phyloP scores from a whole-genome alignment of 2,329 filamentous ascomycete species.

The Fusarium oxysporum region DNA sequence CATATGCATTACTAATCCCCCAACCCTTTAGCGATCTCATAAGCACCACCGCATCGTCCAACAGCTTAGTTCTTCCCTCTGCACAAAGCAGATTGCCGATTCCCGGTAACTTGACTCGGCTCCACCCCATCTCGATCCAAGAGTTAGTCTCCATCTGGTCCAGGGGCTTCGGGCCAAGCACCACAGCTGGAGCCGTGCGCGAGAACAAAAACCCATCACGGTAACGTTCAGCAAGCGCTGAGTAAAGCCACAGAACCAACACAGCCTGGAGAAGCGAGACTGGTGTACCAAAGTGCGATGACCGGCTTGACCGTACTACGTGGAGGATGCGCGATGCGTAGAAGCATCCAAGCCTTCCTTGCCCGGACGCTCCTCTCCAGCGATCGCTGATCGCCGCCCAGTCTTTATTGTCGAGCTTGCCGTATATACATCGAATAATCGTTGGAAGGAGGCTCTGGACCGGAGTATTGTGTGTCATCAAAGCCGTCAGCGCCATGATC shows the following conservation, averaged over 20 bases:
- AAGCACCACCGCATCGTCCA: constrained; percentile 5
- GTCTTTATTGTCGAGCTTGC: background rate
- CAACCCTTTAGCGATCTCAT: constrained; percentile 9
- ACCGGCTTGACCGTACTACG: constrained; percentile 6
- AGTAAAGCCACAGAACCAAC: constrained; percentile 13
- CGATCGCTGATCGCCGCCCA: background rate
- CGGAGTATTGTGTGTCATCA: constrained; percentile 15
- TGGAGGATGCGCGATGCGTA: constrained; percentile 17
- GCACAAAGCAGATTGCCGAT: constrained; percentile 6
- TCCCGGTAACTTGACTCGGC: background rate
- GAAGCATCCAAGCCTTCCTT: constrained; percentile 24
- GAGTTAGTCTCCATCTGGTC: background rate
- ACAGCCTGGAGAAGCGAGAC: background rate
- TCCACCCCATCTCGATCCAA: constrained; percentile 7
- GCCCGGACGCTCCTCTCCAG: background rate
- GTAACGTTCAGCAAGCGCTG: background rate
- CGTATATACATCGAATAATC: constrained; percentile 14
- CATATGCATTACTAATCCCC: constrained; percentile 2
- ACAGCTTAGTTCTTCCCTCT: background rate
- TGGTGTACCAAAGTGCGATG: constrained; percentile 6
- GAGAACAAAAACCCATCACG: background rate
- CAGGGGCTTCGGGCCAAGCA: constrained; percentile 5
- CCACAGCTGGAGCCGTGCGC: background rate
- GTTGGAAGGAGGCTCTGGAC: constrained; percentile 1
- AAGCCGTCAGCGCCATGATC: constrained; percentile 8